Evolutionary conservation across 2,329 filamentous ascomycete genomes (phyloP).

Genomic region (Pyricularia grisea): DNA sequence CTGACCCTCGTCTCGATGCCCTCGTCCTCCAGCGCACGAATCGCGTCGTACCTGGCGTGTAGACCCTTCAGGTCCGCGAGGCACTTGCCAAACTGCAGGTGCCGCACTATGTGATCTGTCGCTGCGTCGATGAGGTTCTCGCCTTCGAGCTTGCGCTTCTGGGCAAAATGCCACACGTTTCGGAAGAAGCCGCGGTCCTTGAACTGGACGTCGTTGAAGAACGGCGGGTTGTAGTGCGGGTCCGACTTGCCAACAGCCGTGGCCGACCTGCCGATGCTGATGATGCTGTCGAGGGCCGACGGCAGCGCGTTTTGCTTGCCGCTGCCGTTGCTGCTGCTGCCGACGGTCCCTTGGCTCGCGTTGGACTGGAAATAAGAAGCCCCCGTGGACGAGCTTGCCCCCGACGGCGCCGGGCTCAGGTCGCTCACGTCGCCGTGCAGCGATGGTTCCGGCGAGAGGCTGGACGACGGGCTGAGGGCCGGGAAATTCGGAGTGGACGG

Average conservation of each 20-base stretch:
- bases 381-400: constrained; percentile 7
- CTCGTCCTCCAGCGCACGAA: constrained; percentile 64
- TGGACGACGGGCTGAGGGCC: constrained; percentile 6
- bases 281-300: constrained; percentile 8
- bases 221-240: constrained; percentile 67
- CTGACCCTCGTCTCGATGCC: constrained; percentile 55
- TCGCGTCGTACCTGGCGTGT: constrained; percentile 56
- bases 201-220: constrained; percentile 63
- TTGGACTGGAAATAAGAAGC: constrained; percentile 2
- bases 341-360: not conserved
- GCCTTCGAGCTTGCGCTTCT: constrained; percentile 66
- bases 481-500: not conserved
- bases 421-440: constrained; percentile 15
- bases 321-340: not conserved
- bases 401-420: constrained; percentile 13
- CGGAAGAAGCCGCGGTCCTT: constrained; percentile 61
- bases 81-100: constrained; percentile 74
- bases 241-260: constrained; percentile 21
- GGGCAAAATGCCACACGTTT: constrained; percentile 64
- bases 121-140: constrained; percentile 51
- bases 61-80: constrained; percentile 68
- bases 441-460: constrained; percentile 13
- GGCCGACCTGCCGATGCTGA: constrained; percentile 7
- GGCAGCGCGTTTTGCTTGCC: not conserved
- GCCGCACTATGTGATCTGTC: constrained; percentile 65